A percentile compares a stretch with the other conserved stretches of the same genome.
Conservation (phyloP, 2,329 filamentous ascomycete genomes). For the Stachybotrys echinatus region DNA sequence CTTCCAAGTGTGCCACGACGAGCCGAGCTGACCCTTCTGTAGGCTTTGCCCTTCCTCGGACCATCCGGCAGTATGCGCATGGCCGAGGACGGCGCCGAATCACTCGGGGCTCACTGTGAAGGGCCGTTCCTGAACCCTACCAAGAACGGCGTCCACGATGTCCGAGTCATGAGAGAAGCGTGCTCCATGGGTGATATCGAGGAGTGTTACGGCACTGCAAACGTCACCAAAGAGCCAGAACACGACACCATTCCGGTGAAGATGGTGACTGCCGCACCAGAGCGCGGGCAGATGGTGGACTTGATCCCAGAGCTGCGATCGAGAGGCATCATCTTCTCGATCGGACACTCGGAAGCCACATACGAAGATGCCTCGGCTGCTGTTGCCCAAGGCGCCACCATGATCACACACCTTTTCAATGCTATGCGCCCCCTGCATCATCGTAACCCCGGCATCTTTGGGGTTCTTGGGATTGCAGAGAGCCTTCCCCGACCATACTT, state of each 20-base stretch:
- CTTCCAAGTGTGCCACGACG: constrained; percentile 13
- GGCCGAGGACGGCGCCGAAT: constrained; percentile 71
- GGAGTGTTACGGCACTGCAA: constrained; percentile 66
- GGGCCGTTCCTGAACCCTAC: constrained; percentile 79
- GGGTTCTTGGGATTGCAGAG: constrained; percentile 67
- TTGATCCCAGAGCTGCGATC: constrained; percentile 62
- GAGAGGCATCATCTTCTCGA: constrained; percentile 68
- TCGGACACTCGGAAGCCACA: constrained; percentile 82
- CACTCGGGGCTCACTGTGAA: constrained; percentile 84
- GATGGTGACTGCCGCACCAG: constrained; percentile 83
- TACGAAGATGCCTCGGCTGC: constrained; percentile 75
- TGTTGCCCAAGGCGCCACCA: constrained; percentile 69
- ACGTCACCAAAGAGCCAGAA: constrained; percentile 43
- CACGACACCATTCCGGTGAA: constrained; percentile 49
- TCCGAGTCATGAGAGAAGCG: constrained; percentile 62
- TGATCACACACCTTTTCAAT: constrained; percentile 94
- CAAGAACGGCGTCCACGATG: constrained; percentile 83
- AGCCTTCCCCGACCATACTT: constrained; percentile 65
- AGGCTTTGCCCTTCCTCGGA: constrained; percentile 70
- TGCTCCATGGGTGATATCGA: constrained; percentile 61
- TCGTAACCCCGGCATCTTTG: constrained; percentile 86
- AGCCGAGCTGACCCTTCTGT: constrained; percentile 5
- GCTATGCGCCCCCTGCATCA: constrained; percentile 89
- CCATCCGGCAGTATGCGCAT: constrained; percentile 59
- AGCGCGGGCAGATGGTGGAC: constrained; percentile 64